These are phyloP conservation scores for Paralagenidium karlingii DNA, from an alignment of 352 stramenopile genomes.

Conservation along the genomic window DNA sequence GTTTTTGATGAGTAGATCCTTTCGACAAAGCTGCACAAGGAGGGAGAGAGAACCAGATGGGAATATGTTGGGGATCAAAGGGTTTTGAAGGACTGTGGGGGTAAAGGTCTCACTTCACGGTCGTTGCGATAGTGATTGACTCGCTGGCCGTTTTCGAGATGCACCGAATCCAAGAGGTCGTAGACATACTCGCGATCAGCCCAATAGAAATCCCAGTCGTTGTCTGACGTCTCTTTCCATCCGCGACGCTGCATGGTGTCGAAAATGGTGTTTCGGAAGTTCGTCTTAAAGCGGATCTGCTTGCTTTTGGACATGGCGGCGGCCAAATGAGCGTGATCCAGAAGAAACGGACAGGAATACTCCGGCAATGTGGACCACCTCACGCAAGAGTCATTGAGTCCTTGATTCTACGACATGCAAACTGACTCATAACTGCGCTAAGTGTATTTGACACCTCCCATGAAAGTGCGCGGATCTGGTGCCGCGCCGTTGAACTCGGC, in stretches of 20 bases:
- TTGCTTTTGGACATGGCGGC: background rate
- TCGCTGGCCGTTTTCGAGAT: constrained; percentile 68
- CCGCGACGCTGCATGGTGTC: constrained; percentile 80
- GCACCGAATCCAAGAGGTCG: constrained; percentile 81
- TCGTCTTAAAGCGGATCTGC: constrained; percentile 74
- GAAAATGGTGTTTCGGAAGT: constrained; percentile 88
- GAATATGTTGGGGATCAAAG: background rate
- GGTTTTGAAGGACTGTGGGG: background rate
- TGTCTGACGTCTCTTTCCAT: constrained; percentile 84
- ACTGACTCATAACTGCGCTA: constrained; percentile 10
- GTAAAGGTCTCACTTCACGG: constrained; percentile 54
- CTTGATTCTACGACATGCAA: background rate
- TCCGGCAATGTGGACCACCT: no score
- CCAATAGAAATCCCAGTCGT: constrained; percentile 86
- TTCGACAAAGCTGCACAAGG: constrained; percentile 68
- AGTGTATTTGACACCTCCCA: constrained; percentile 90
- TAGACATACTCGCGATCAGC: constrained; percentile 85
- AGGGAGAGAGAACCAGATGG: background rate
- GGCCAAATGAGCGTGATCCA: background rate
- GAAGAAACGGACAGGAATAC: no score
- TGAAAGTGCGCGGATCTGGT: constrained; percentile 94
- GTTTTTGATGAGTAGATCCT: constrained; percentile 94
- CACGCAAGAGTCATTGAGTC: background rate
- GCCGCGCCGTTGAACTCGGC: constrained; percentile 95
- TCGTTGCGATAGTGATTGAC: constrained; percentile 89